Conservation (phyloP, 371 early-diverging fungal genomes). For the Catenaria anguillulae region DNA sequence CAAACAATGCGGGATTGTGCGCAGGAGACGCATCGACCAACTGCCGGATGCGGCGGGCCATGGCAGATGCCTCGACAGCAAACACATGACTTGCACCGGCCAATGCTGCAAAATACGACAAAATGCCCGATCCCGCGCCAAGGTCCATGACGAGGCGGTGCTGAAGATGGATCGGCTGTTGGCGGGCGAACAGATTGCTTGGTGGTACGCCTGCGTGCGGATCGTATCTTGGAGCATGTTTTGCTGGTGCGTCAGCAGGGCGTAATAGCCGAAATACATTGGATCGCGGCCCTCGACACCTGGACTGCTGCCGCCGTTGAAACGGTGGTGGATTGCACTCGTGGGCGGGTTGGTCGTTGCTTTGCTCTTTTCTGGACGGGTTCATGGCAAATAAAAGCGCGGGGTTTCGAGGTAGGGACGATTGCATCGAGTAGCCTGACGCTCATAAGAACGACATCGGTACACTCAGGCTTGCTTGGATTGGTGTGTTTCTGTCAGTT, state of each 20-base stretch:
- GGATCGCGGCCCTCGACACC: background rate
- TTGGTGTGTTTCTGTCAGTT: too few relatives aligned
- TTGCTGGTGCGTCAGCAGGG: slow-evolving; percentile 34
- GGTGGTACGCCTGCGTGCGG: slow-evolving; percentile 89
- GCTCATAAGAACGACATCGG: too few relatives aligned
- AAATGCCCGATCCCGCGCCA: slow-evolving; percentile 82
- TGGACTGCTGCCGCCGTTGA: background rate
- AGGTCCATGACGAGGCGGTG: slow-evolving; percentile 79
- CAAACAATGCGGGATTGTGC: slow-evolving; percentile 61
- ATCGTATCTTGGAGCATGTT: slow-evolving; percentile 94
- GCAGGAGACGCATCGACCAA: slow-evolving; percentile 46
- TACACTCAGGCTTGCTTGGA: too few relatives aligned
- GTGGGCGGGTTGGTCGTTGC: too few relatives aligned
- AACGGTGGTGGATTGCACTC: background rate
- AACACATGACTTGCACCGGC: slow-evolving; percentile 3
- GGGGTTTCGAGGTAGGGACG: too few relatives aligned
- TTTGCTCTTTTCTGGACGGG: too few relatives aligned
- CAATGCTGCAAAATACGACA: slow-evolving; percentile 68
- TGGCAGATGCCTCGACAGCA: slow-evolving; percentile 79
- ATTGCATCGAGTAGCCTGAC: too few relatives aligned
- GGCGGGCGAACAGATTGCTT: slow-evolving; percentile 44
- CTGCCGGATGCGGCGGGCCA: slow-evolving; percentile 78
- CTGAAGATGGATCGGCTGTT: slow-evolving; percentile 59
- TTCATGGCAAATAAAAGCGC: too few relatives aligned
- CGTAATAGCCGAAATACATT: background rate